phyloP scores from a whole-genome alignment of 495 filamentous ascomycete species.

The Podospora pseudoanserina region DNA sequence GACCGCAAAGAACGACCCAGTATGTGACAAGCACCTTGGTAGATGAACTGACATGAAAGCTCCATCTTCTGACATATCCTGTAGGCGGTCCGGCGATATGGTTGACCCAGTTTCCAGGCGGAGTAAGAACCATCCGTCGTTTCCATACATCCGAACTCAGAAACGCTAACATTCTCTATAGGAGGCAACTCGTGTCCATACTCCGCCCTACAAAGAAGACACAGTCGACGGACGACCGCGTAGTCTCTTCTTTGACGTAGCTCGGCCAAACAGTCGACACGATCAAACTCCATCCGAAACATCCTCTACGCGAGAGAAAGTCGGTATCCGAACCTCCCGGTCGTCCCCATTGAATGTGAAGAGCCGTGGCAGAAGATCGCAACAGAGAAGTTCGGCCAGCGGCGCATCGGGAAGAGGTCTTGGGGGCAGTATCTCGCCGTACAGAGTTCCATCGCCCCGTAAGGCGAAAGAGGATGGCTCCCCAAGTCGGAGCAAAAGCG shows the following conservation, averaged over 20 bases:
- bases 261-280: background rate
- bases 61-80: background rate
- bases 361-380: constrained; percentile 3
- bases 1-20: constrained; percentile 1
- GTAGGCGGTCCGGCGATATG: constrained; percentile 9
- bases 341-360: background rate
- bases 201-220: constrained; percentile 42
- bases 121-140: constrained; percentile 9
- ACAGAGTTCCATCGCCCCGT: background rate
- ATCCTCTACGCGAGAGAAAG: constrained; percentile 6
- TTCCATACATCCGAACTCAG: no score
- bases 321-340: background rate
- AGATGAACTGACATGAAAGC: background rate
- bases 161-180: constrained; percentile 12
- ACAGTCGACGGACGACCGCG: constrained; percentile 31
- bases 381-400: background rate
- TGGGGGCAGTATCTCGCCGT: background rate
- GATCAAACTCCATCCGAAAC: constrained; percentile 3
- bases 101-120: constrained; percentile 24
- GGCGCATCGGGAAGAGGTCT: background rate
- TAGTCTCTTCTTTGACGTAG: constrained; percentile 51
- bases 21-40: background rate
- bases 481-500: background rate
- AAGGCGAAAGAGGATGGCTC: background rate
- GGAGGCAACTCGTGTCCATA: constrained; percentile 47